Base-by-base conservation (phyloP, 2,329 filamentous ascomycete genomes). In the Tricladium varicosporioides region DNA sequence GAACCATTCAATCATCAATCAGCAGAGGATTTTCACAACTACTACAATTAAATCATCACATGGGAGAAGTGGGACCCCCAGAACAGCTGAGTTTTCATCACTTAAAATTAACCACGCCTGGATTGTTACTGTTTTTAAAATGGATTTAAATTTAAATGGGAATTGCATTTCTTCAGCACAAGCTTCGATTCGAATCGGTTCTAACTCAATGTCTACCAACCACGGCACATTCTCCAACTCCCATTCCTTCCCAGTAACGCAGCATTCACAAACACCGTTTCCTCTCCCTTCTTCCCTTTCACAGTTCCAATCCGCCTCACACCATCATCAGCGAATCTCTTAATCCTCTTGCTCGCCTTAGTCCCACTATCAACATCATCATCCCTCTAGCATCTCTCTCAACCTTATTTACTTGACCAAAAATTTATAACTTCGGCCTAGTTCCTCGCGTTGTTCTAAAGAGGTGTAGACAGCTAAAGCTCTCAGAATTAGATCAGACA, bases 201-300 rank as follows among this genome's bases (percentile, higher is more conserved):
- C 22, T 27, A 27, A 27, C 22, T 68, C 56, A 46, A 66, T 15
- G 54, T 82, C 76, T 5, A 85, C 68, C 2, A 84, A 15, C 80
- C 80, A 86, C 0, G 80, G 78, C 14, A 76, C 66, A 44, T 86
- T 80, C 9, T 69, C 63, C 10, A 75, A 72, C n/a, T 66, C 56
- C 77, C 74, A 5, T 69, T 58, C 2, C 72, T 64, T 2, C 78
- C 33, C 57, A 56, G 57, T 15, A 84, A 76, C 0, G 83, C 73
- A 1, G 81, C 81, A 65, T 85, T 86, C 10, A 86, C 71, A 63
- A 85, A 85, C 7, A 85, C 65, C 0, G 82, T 86, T 60, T 83
- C 75, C 46, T 71, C 32, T 0, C 76, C 78, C 7, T 18, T 32
- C 27, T 68, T 48, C 22, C 22, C 22, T 27, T 27, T 27, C 22